A percentile compares a stretch with the other conserved stretches of the same genome.
These are phyloP conservation scores for Emericellopsis terricola DNA, from an alignment of 495 filamentous ascomycete genomes.

Conservation along the genomic window DNA sequence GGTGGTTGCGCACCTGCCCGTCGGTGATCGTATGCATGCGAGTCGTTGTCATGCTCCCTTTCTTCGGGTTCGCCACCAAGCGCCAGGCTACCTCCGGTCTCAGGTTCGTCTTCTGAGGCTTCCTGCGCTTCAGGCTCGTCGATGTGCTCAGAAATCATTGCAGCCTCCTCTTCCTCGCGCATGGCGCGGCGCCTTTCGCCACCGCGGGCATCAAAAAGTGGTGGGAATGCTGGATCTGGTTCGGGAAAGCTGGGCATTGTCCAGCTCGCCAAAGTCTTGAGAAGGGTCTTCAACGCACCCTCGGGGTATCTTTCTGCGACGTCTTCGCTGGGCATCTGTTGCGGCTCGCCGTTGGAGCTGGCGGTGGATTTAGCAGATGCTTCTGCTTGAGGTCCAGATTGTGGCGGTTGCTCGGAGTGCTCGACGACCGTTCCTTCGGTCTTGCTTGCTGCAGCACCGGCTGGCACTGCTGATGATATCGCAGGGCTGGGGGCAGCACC, in stretches of 20 bases:
- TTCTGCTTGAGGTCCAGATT: no score
- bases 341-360: not conserved
- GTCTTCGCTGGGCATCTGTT: no score
- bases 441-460: no score
- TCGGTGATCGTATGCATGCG: constrained; percentile 30
- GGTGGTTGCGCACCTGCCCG: constrained; percentile 49
- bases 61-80: constrained; percentile 86
- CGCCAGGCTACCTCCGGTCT: constrained; percentile 67
- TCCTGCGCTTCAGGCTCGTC: constrained; percentile 21
- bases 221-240: constrained; percentile 35
- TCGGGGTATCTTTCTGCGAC: not conserved
- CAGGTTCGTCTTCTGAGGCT: constrained; percentile 34
- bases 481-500: constrained; percentile 68
- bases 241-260: constrained; percentile 13
- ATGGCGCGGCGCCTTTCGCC: constrained; percentile 57
- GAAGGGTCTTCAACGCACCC: constrained; percentile 4
- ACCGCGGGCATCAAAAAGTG: constrained; percentile 63
- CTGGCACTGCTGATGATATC: constrained; percentile 40
- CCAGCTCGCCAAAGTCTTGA: constrained; percentile 16
- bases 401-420: constrained; percentile 6
- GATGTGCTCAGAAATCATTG: constrained; percentile 40
- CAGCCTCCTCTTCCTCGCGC: constrained; percentile 47
- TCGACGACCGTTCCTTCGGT: constrained; percentile 20
- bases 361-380: no score
- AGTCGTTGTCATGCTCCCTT: constrained; percentile 32